Evolutionary conservation across 371 early-diverging fungal genomes (phyloP).

Genomic region (Lichtheimia corymbifera): DNA sequence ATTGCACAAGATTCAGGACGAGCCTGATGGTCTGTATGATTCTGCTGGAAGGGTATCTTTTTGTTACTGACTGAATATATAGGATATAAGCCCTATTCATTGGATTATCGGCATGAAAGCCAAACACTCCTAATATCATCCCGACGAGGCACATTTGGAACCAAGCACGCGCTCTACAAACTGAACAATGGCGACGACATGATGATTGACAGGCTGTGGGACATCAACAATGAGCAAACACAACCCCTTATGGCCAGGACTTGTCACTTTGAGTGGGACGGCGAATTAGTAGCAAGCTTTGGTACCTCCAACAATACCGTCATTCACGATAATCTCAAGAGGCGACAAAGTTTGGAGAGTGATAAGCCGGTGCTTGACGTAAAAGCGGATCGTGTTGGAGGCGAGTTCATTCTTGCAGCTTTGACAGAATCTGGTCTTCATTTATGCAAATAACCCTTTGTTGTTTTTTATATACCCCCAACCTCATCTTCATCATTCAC

Average conservation of each 20-base stretch:
- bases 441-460: slow-evolving; percentile 8
- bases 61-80: too few relatives aligned
- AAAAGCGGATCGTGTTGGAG: background rate
- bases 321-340: background rate
- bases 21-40: slow-evolving; percentile 10
- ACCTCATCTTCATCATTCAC: background rate
- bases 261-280: background rate
- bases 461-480: background rate
- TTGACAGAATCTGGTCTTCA: slow-evolving; percentile 15
- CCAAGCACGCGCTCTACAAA: background rate
- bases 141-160: background rate
- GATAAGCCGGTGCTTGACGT: slow-evolving; percentile 7
- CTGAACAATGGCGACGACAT: background rate
- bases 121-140: slow-evolving; percentile 10
- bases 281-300: slow-evolving; percentile 7
- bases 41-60: too few relatives aligned
- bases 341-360: too few relatives aligned
- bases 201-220: slow-evolving; percentile 2
- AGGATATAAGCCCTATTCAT: slow-evolving; percentile 23
- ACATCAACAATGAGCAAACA: slow-evolving; percentile 4
- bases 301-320: slow-evolving; percentile 1
- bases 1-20: background rate
- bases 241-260: slow-evolving; percentile 19
- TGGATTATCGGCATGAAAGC: slow-evolving; percentile 5
- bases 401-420: slow-evolving; percentile 1